Evolutionary conservation across 2,329 filamentous ascomycete species (phyloP).

Genomic region (Neofusicoccum parvum): DNA sequence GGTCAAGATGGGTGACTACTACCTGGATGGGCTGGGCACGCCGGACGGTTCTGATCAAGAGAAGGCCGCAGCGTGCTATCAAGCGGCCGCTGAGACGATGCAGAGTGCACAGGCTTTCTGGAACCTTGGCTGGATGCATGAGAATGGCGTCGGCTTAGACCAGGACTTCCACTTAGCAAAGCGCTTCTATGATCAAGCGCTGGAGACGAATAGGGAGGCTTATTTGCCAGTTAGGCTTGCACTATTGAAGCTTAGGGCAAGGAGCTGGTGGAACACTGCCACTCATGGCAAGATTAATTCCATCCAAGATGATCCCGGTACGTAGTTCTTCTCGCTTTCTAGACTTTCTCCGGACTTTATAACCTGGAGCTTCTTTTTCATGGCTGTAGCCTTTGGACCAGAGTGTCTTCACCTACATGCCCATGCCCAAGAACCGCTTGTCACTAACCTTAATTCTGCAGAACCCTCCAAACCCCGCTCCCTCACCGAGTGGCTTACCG

Average conservation of each 20-base stretch:
- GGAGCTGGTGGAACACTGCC: constrained; percentile 93
- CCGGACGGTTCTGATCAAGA: constrained; percentile 60
- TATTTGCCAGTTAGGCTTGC: constrained; percentile 91
- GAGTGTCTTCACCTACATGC: too few species aligned
- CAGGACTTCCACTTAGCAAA: constrained; percentile 98
- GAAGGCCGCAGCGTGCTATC: constrained; percentile 92
- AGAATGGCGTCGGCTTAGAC: constrained; percentile 88
- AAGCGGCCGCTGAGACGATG: constrained; percentile 85
- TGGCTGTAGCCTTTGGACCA: too few species aligned
- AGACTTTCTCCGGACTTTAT: neutral
- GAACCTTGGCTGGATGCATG: constrained; percentile 99
- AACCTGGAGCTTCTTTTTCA: too few species aligned
- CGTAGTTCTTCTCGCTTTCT: neutral
- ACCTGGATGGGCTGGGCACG: constrained; percentile 79
- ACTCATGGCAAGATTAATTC: constrained; percentile 90
- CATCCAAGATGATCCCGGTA: constrained; percentile 86
- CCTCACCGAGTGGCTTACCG: constrained; percentile 80
- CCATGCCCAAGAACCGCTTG: constrained; percentile 26
- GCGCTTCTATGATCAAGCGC: constrained; percentile 88
- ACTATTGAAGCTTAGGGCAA: constrained; percentile 77
- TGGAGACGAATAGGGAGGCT: constrained; percentile 88
- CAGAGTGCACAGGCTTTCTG: constrained; percentile 94
- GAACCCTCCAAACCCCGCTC: constrained; percentile 74
- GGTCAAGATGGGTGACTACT: constrained; percentile 99
- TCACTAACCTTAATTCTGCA: constrained; percentile 39